Percentiles rank a stretch among this genome's conserved stretches.
phyloP scores from a whole-genome alignment of 176 grass and related monocot species.

The Raddia distichophylla region DNA sequence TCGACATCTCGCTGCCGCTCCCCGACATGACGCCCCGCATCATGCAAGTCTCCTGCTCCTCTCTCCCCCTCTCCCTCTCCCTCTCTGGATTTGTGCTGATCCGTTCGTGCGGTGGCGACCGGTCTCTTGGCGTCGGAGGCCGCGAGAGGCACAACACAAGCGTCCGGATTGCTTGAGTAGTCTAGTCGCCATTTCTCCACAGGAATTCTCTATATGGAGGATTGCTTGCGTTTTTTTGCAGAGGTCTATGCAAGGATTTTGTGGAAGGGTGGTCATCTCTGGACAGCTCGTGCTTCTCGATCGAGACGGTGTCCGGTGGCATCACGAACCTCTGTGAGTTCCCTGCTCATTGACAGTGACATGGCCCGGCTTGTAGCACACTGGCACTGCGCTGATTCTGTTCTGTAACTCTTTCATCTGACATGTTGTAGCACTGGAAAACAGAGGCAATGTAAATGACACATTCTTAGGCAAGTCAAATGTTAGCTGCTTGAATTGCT shows the following conservation, averaged over 20 bases:
- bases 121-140: background rate
- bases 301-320: constrained; percentile 85
- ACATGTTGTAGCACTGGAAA: constrained; percentile 8
- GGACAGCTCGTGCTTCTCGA: constrained; percentile 73
- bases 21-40: constrained; percentile 69
- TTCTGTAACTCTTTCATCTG: background rate
- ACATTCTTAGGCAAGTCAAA: background rate
- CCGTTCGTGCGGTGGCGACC: background rate
- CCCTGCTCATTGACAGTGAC: background rate
- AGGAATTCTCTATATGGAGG: background rate
- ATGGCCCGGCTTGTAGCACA: background rate
- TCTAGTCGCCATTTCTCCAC: background rate
- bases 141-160: background rate
- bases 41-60: constrained; percentile 55
- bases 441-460: background rate
- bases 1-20: constrained; percentile 84
- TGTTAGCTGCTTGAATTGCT: constrained; percentile 7
- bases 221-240: constrained; percentile 43
- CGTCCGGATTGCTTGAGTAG: constrained; percentile 7
- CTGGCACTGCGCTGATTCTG: background rate
- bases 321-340: constrained; percentile 93
- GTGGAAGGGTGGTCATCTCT: constrained; percentile 59
- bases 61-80: background rate
- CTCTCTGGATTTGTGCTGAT: constrained; percentile 5
- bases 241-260: constrained; percentile 74